These are phyloP conservation scores for Auricularia heimuer DNA, from an alignment of 768 basidiomycete species.

Conservation along the genomic window DNA sequence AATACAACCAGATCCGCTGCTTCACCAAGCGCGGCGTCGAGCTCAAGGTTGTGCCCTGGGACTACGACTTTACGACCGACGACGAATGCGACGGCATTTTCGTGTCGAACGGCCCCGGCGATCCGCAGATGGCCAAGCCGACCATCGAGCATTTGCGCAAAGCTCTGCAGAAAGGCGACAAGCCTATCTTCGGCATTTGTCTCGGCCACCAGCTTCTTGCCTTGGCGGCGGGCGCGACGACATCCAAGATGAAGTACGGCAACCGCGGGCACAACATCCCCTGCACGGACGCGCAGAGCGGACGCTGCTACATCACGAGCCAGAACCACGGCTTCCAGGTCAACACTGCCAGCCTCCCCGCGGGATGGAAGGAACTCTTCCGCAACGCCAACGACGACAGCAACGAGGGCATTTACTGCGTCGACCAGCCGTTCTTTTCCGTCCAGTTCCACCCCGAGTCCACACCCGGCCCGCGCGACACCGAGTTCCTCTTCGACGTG, in stretches of 20 bases:
- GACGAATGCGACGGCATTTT: slow-evolving; percentile 92
- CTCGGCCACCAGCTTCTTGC: slow-evolving; percentile 96
- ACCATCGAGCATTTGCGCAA: slow-evolving; percentile 61
- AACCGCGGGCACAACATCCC: slow-evolving; percentile 99
- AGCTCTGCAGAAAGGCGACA: slow-evolving; percentile 62
- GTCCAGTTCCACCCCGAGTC: slow-evolving; percentile 99
- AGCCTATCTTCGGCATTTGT: slow-evolving; percentile 96
- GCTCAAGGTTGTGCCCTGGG: slow-evolving; percentile 95
- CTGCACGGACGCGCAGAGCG: slow-evolving; percentile 86
- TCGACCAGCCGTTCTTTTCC: slow-evolving; percentile 91
- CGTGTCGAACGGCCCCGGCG: slow-evolving; percentile 95
- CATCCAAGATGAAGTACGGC: slow-evolving; percentile 99
- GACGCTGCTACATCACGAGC: slow-evolving; percentile 96
- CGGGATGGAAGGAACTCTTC: slow-evolving; percentile 91
- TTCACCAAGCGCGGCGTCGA: slow-evolving; percentile 88
- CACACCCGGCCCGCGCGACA: slow-evolving; percentile 92
- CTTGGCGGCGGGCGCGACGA: slow-evolving; percentile 85
- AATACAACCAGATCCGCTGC: slow-evolving; percentile 98
- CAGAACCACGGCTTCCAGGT: slow-evolving; percentile 99
- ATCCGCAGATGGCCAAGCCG: slow-evolving; percentile 72
- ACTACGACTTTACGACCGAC: slow-evolving; percentile 70
- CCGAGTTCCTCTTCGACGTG: slow-evolving; percentile 97
- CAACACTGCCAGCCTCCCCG: slow-evolving; percentile 64
- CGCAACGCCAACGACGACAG: slow-evolving; percentile 93
- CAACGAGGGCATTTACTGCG: slow-evolving; percentile 95